These are phyloP conservation scores for Vitis hybrid DNA, from an alignment of 177 flowering plant genomes.

Conservation along the genomic window DNA sequence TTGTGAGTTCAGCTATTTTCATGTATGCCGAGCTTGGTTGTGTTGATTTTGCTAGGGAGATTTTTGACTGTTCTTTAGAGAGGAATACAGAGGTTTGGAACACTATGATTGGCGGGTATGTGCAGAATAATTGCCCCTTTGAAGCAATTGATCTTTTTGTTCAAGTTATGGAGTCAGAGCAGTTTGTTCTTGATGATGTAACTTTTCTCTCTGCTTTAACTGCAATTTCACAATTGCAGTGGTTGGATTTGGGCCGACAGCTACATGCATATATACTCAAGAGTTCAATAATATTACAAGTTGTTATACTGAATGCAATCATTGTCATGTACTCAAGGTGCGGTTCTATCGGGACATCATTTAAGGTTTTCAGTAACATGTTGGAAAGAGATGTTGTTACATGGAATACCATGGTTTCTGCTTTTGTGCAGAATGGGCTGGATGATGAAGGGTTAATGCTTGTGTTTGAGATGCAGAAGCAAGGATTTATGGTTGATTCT, in stretches of 20 bases:
- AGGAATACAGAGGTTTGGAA: constrained; percentile 89
- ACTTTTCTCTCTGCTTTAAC: constrained; percentile 60
- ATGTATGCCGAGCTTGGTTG: constrained; percentile 68
- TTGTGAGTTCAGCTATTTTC: constrained; percentile 69
- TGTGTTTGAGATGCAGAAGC: constrained; percentile 77
- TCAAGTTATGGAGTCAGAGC: constrained; percentile 37
- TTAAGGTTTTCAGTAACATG: constrained; percentile 64
- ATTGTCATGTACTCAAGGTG: constrained; percentile 86
- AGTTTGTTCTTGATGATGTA: constrained; percentile 52
- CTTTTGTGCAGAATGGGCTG: constrained; percentile 77
- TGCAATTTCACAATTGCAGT: constrained; percentile 73
- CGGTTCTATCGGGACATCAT: constrained; percentile 48
- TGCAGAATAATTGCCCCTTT: constrained; percentile 47
- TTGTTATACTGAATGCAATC: constrained; percentile 55
- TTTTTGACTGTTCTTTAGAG: constrained; percentile 51
- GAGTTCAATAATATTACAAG: constrained; percentile 27
- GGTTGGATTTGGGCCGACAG: constrained; percentile 49
- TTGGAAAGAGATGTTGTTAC: constrained; percentile 74
- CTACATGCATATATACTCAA: constrained; percentile 76
- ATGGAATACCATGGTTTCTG: constrained; percentile 89
- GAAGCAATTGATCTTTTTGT: constrained; percentile 63
- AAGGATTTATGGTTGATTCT: constrained; percentile 54
- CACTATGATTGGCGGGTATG: constrained; percentile 79
- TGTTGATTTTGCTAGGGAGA: constrained; percentile 48
- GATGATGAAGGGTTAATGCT: constrained; percentile 84